Base-by-base conservation (phyloP, 352 stramenopile species). In the Pythium aristosporum region DNA sequence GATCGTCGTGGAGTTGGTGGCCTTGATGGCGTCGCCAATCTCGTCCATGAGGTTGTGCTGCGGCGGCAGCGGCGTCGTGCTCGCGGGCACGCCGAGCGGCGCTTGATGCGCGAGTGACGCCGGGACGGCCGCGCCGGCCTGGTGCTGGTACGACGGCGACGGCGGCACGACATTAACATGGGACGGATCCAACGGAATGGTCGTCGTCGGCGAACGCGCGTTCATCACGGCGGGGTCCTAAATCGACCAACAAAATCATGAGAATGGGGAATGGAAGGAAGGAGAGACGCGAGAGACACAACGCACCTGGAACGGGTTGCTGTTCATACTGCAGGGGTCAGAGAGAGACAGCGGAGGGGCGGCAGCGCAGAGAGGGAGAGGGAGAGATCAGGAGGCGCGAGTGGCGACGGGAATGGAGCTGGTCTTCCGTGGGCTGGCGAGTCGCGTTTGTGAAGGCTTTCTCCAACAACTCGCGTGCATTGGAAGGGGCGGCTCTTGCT, bases 11-110 rank as follows among this genome's bases (percentile, higher is more conserved):
- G 76, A 85, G 68, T 92, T 91, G 47, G 85, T 92, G 48, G 84
- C 71, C 68, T 92, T 92, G 73, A 95, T 95, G 68, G 82, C 87
- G 32, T 69, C 68, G 56, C 85, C 80, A 43, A 95, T 88, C 63
- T 93, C 84, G 59, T 95, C 82, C 82, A 95, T 95, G 43, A 95
- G 79, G 63, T 93, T 94, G 20, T 64, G 48, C 57, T 76, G 75
- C 21, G 73, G 74, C 37, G 34, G 55, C 30, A 28, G 11, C 9
- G 39, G 30, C 32, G 50, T 69, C 58, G 56, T 51, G 41, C 37
- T 59, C 16, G 58, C 20, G 5, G 79, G 58, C 15, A 65, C 53
- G 16, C 51, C 63, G 9, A 72, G 44, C 23, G 57, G 59, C n/a
- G 25, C 59, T 5, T 30, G 25, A 42, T 28, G 23, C 18, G 57